Conservation (phyloP, 495 filamentous ascomycete genomes). For the Talaromyces trachyspermus region DNA sequence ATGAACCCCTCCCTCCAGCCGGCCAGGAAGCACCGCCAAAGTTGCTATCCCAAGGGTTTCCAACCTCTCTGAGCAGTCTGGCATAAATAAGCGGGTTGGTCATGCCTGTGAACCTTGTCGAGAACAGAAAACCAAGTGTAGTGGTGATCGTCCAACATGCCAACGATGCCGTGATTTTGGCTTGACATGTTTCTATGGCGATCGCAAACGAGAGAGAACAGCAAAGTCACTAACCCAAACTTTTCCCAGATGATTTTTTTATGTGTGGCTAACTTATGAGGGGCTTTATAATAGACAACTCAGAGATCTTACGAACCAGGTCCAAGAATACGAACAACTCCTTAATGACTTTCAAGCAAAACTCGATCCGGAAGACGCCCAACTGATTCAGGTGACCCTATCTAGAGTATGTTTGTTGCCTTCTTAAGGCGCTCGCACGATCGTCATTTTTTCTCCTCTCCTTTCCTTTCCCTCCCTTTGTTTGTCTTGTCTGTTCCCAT, state of each 20-base stretch:
- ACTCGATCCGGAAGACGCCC: conserved; percentile 25
- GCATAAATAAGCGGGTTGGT: conserved; percentile 31
- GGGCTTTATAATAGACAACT: conserved; percentile 30
- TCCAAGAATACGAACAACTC: conserved; percentile 27
- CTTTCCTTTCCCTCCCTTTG: no score
- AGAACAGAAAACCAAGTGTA: conserved; percentile 61
- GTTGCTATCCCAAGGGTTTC: conserved; percentile 32
- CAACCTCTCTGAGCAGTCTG: conserved; percentile 20
- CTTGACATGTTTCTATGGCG: conserved; percentile 45
- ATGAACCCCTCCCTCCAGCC: conserved; percentile 12
- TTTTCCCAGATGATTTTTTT: conserved; percentile 5
- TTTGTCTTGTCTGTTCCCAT: background rate
- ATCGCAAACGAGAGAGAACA: conserved; percentile 52
- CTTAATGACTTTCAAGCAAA: conserved; percentile 30
- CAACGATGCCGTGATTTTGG: conserved; percentile 48
- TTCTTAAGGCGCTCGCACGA: conserved; percentile 4
- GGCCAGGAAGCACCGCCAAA: conserved; percentile 23
- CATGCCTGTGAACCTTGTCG: conserved; percentile 68
- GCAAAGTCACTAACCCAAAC: conserved; percentile 37
- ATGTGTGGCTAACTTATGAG: conserved; percentile 17
- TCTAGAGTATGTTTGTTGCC: conserved; percentile 18
- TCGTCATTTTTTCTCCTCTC: background rate
- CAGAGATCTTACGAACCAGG: conserved; percentile 29
- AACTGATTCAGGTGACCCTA: conserved; percentile 30
- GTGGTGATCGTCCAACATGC: conserved; percentile 48